These are phyloP conservation scores for Angophora floribunda DNA, from an alignment of 345 rosid species.

Conservation along the genomic window DNA sequence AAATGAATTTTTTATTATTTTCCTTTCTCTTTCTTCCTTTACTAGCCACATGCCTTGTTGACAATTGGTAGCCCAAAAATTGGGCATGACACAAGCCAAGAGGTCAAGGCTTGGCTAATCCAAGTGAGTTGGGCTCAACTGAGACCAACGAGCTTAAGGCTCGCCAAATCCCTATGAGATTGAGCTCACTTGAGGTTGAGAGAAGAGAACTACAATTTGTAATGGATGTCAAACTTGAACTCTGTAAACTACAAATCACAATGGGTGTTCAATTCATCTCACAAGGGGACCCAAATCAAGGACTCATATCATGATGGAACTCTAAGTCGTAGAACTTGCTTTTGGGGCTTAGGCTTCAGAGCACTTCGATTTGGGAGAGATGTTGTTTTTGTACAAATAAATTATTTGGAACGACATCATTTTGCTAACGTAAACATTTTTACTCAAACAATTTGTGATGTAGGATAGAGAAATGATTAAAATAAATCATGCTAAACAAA, in stretches of 20 bases:
- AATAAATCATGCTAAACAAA: too few species aligned
- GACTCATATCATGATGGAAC: not conserved
- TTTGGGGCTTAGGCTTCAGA: not conserved
- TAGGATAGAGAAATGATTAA: not conserved
- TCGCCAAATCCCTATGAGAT: not conserved
- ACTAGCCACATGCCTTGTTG: not conserved
- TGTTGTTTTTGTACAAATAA: not conserved
- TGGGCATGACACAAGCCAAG: not conserved
- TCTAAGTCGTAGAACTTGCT: rapidly evolving
- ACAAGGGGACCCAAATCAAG: not conserved
- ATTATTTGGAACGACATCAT: too few species aligned
- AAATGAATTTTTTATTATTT: too few species aligned
- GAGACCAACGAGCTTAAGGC: not conserved
- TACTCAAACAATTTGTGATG: not conserved
- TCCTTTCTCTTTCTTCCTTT: not conserved
- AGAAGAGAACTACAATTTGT: not conserved
- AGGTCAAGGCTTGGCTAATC: not conserved
- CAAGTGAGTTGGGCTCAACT: rapidly evolving
- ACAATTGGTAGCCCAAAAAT: not conserved
- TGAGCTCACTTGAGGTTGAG: too few species aligned
- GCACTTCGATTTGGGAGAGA: not conserved
- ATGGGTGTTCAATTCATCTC: too few species aligned
- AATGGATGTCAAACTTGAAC: not conserved
- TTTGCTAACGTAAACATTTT: too few species aligned
- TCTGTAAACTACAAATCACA: too few species aligned